These are phyloP conservation scores for Combretum micranthum DNA, from an alignment of 345 rosid genomes.

Conservation along the genomic window DNA sequence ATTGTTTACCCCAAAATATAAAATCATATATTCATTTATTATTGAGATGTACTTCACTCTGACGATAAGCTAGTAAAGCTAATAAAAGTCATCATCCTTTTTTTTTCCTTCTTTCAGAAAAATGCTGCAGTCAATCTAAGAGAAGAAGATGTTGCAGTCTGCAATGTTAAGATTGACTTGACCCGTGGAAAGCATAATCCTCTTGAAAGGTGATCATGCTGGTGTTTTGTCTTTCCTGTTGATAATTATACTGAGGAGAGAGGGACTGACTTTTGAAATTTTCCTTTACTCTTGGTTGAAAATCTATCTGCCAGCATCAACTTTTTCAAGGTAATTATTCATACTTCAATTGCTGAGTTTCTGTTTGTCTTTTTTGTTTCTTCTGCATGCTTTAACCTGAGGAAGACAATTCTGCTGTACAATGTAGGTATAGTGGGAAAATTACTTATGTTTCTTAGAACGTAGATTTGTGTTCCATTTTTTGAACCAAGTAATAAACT, in stretches of 20 bases:
- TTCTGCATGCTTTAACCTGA: no score
- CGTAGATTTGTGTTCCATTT: no score
- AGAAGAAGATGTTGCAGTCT: constrained; percentile 73
- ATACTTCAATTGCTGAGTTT: neutral
- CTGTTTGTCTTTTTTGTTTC: no score
- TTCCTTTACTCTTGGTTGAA: constrained; percentile 5
- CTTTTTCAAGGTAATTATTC: constrained; percentile 69
- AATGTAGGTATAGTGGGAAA: no score
- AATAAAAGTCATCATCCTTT: constrained; percentile 4
- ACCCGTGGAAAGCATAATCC: constrained; percentile 84
- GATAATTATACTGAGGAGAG: neutral
- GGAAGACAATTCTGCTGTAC: no score
- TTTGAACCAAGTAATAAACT: no score
- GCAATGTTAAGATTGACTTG: constrained; percentile 84
- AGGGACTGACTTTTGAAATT: constrained; percentile 7
- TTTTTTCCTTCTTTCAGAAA: constrained; percentile 33
- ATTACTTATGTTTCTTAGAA: no score
- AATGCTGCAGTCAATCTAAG: constrained; percentile 48
- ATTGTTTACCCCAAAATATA: no score
- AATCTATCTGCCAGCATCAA: constrained; percentile 56
- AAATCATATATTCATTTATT: neutral
- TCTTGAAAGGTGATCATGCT: constrained; percentile 54
- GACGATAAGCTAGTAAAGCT: neutral
- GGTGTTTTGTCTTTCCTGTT: neutral
- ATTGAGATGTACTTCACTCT: neutral